Evolutionary conservation across 2,329 filamentous ascomycete species (phyloP).

Genomic region (Alternaria arbusti): DNA sequence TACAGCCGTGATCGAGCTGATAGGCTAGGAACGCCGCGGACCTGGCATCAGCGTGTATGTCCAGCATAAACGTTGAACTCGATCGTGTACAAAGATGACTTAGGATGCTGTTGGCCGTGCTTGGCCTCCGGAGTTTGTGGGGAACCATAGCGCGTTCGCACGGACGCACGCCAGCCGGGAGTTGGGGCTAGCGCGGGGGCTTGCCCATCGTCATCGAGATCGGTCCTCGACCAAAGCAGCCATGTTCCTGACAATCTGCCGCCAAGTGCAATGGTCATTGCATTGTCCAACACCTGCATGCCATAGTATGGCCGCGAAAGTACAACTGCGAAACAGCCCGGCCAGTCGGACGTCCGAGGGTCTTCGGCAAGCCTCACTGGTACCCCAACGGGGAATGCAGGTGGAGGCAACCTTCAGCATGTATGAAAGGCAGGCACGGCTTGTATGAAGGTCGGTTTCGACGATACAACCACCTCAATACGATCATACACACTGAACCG

Average conservation of each 20-base stretch:
- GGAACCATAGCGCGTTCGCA: constrained; percentile 37
- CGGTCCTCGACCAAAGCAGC: constrained; percentile 11
- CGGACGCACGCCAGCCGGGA: constrained; percentile 5
- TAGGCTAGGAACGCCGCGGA: constrained; percentile 2
- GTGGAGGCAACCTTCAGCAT: constrained; percentile 19
- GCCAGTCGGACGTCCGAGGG: constrained; percentile 23
- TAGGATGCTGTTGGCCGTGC: constrained; percentile 19
- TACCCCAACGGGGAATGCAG: constrained; percentile 26
- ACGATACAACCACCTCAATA: constrained; percentile 8
- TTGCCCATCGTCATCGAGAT: constrained; percentile 18
- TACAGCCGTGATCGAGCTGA: background rate
- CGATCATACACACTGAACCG: constrained; percentile 1
- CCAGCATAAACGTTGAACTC: constrained; percentile 19
- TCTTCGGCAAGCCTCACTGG: constrained; percentile 27
- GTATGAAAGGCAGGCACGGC: constrained; percentile 10
- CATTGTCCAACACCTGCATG: constrained; percentile 1
- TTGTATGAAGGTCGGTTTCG: constrained; percentile 6
- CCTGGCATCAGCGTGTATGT: constrained; percentile 1
- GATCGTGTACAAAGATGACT: background rate
- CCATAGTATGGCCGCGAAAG: background rate
- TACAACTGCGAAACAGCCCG: constrained; percentile 15
- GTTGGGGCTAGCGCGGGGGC: constrained; percentile 14
- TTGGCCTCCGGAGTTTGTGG: constrained; percentile 39
- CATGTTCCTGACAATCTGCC: constrained; percentile 17
- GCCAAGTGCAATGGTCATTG: constrained; percentile 22